phyloP scores from a whole-genome alignment of 139 green algal genomes.

The Eudorina sp. region DNA sequence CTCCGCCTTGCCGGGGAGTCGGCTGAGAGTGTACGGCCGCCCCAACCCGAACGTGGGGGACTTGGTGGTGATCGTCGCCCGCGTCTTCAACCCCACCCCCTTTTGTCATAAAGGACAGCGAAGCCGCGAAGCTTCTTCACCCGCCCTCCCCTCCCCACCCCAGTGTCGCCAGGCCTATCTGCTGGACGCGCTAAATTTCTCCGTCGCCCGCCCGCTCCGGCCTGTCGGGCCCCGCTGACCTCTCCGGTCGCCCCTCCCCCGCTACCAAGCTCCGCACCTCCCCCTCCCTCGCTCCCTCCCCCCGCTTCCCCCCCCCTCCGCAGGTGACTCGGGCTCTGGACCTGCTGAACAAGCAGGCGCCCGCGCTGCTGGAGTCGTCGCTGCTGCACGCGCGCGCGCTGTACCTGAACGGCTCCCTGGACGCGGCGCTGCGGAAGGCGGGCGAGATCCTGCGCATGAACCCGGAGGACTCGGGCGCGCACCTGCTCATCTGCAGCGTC shows the following conservation, averaged over 20 bases:
- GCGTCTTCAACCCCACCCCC: too few species aligned
- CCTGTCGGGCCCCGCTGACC: too few species aligned
- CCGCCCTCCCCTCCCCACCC: too few species aligned
- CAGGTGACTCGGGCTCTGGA: conserved; percentile 50
- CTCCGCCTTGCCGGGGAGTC: too few species aligned
- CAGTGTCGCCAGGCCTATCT: too few species aligned
- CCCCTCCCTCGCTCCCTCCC: background rate
- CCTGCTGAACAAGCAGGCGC: conserved; percentile 51
- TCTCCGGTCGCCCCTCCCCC: background rate
- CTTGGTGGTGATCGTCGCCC: too few species aligned
- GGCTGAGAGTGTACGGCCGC: too few species aligned
- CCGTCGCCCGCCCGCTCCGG: too few species aligned
- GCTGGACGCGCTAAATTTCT: too few species aligned
- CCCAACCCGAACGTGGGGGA: too few species aligned
- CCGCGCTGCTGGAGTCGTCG: conserved; percentile 33
- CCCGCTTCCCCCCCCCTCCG: background rate
- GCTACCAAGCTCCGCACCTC: background rate
- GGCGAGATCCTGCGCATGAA: conserved; percentile 67
- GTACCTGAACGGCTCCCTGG: conserved; percentile 73
- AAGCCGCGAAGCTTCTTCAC: too few species aligned
- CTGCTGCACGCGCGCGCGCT: conserved; percentile 70
- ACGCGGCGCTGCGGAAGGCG: conserved; percentile 70
- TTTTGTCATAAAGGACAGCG: too few species aligned
- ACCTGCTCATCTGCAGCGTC: conserved; percentile 75
- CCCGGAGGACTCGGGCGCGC: conserved; percentile 59